phyloP scores from a whole-genome alignment of 805 yeast genomes.

The Yueomyces sp. region DNA sequence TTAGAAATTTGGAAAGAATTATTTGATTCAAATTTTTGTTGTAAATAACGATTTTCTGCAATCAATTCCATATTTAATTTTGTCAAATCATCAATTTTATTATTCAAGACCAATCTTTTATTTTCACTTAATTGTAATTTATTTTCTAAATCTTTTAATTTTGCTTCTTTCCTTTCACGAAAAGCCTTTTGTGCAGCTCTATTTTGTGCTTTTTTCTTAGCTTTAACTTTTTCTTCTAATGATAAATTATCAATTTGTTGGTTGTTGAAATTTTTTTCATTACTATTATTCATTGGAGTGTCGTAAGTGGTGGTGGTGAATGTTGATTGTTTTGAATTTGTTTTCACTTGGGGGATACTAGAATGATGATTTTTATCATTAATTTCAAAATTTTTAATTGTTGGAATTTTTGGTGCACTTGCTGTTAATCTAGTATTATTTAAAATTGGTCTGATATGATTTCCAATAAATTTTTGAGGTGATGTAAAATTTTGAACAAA shows the following conservation, averaged over 20 bases:
- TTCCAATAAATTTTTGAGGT: too few relatives aligned
- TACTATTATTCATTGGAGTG: too few relatives aligned
- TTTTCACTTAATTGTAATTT: constrained; percentile 45
- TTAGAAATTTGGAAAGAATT: background rate
- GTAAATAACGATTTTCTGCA: constrained; percentile 46
- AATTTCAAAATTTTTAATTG: too few relatives aligned
- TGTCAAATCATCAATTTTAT: constrained; percentile 34
- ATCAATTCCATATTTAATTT: constrained; percentile 42
- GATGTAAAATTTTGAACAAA: too few relatives aligned
- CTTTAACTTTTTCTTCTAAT: constrained; percentile 13
- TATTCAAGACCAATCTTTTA: constrained; percentile 38
- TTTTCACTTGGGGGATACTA: too few relatives aligned
- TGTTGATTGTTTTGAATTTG: too few relatives aligned
- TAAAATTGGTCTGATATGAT: too few relatives aligned
- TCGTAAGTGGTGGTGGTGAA: too few relatives aligned
- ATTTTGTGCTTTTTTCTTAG: constrained; percentile 63
- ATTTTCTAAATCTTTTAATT: constrained; percentile 50
- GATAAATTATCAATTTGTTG: background rate
- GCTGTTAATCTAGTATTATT: too few relatives aligned
- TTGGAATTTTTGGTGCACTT: too few relatives aligned
- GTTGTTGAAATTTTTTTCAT: too few relatives aligned
- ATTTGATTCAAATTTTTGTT: constrained; percentile 7
- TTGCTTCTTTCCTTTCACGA: constrained; percentile 67
- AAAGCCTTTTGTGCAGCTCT: constrained; percentile 83
- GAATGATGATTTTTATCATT: too few relatives aligned